Evolutionary conservation across 1,284 basidiomycete species (phyloP), one percentile per base, ranked within the genome.

Genomic region (Porodaedalea pini): DNA sequence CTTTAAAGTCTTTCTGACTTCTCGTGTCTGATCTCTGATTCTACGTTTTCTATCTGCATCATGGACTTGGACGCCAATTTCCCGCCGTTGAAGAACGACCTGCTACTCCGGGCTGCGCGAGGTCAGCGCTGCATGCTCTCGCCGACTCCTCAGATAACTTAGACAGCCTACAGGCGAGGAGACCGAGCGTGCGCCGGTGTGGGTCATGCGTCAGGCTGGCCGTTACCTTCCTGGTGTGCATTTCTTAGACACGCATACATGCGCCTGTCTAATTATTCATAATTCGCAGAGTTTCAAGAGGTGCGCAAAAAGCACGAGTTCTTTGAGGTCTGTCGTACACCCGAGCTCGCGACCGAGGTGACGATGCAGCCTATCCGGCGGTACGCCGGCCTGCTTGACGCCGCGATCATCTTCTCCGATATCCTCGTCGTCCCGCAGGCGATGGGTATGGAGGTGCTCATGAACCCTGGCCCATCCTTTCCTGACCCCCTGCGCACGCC

Each of bases 171-270:
- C 62, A 88, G 92, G 94, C 11, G 86, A 96, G 73, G 78, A 83
- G 70, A 95, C 94, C 0, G 90, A 92, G 67, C 85, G 92, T 58
- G 93, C 96, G 2, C 96, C 96, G 11, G 94, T 97, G 61, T 99
- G 96, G 96, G 91, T 98, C 61, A 99, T 99, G 96, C 84, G 97
- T 32, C 96, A 99, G 71, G 97, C 97, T 19, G 95, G 96, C 45
- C 82, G 95, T 54, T 97, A 97, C 73, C 83, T 98, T 51, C 94
- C 94, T 72, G 94, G 93, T 93, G 21, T 52, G 44, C 41, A 27
- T 54, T 29, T 36, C 23, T 23, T 40, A 13, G n/a, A 27, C 25
- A 13, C 32, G 29, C 17, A 49, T 49, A 11, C 19, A 25, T 8
- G 27, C 13, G 11, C 13, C 27, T 37, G 32, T 15, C 34, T 17